Base-by-base conservation (phyloP, 1,139 yeast genomes). In the Diutina scorzettiae region DNA sequence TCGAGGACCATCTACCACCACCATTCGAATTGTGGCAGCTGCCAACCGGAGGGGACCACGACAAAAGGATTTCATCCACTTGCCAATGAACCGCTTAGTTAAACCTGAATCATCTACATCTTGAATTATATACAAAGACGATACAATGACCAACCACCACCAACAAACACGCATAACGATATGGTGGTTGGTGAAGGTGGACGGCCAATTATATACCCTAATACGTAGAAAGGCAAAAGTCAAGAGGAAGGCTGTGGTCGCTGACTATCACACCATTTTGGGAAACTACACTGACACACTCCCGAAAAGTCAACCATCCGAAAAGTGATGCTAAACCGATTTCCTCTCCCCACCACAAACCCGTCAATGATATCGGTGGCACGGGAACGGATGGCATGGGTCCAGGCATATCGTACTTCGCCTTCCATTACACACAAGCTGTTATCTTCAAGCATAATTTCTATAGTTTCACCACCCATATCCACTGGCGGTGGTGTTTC, bases 381-480 rank as follows among this genome's bases (percentile, higher is more conserved):
- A 11, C 39, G 39, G n/a, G 28, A 23, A 3, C 28, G 5, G 7
- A 34, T 34, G 27, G 28, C 39, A 23, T 34, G 39, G 39, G 39
- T 34, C 39, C 39, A 34, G 9, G 39, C 39, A 9, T 34, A 34
- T 12, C 39, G 24, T 20, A 34, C 28, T 23, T 34, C 39, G 3
- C 11, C 19, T 14, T 34, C 39, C 39, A 34, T 34, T 2, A 34
- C 39, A 16, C 28, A 21, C 3, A 34, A 14, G 14, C 39, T 34
- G 9, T 34, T 34, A n/a, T 23, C 39, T 23, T 23, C 27, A 19
- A 34, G 23, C 5, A 23, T 1, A 19, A 34, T 28, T 19, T 34
- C 39, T 8, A 34, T 19, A 17, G 27, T 5, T 8, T 32, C 17
- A 5, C 9, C 20, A 4, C 3, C 25, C 14, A 14, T 8, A 5